Percentiles rank a stretch among this genome's conserved stretches.
These are phyloP conservation scores for Glomus cerebriforme DNA, from an alignment of 192 early-diverging fungal species.

Conservation along the genomic window DNA sequence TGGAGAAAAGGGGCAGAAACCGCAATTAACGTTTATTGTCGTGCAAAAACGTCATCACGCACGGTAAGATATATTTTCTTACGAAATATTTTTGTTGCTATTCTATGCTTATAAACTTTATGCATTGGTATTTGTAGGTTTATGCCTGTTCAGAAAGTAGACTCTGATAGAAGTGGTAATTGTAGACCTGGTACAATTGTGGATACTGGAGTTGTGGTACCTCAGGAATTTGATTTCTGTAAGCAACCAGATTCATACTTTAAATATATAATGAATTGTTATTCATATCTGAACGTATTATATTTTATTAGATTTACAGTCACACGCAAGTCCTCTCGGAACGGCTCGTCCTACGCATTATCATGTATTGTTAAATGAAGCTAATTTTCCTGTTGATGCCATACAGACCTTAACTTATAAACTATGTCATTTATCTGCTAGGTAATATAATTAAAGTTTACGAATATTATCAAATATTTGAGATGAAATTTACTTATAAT, in stretches of 20 bases:
- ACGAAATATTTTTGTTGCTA: background rate
- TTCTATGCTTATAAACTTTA: background rate
- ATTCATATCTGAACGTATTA: background rate
- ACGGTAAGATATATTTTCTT: slow-evolving; percentile 40
- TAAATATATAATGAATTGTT: background rate
- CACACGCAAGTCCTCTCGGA: slow-evolving; percentile 87
- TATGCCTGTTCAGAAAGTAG: slow-evolving; percentile 31
- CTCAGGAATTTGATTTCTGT: slow-evolving; percentile 58
- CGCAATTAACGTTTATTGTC: slow-evolving; percentile 79
- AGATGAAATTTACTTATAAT: no score
- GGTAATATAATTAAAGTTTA: background rate
- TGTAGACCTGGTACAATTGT: slow-evolving; percentile 76
- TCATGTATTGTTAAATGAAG: slow-evolving; percentile 74
- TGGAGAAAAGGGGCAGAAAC: slow-evolving; percentile 66
- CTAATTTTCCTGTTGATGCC: background rate
- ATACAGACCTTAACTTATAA: slow-evolving; percentile 82
- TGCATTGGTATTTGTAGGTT: background rate
- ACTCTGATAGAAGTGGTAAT: slow-evolving; percentile 76
- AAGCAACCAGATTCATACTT: background rate
- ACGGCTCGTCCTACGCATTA: slow-evolving; percentile 91
- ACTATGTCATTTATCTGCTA: slow-evolving; percentile 58
- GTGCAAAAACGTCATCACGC: slow-evolving; percentile 92
- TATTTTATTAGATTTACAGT: slow-evolving; percentile 57
- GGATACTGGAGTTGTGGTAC: slow-evolving; percentile 69
- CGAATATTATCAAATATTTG: no score